These are phyloP conservation scores for Lobosporangium transversale DNA, from an alignment of 192 early-diverging fungal species.

Conservation along the genomic window DNA sequence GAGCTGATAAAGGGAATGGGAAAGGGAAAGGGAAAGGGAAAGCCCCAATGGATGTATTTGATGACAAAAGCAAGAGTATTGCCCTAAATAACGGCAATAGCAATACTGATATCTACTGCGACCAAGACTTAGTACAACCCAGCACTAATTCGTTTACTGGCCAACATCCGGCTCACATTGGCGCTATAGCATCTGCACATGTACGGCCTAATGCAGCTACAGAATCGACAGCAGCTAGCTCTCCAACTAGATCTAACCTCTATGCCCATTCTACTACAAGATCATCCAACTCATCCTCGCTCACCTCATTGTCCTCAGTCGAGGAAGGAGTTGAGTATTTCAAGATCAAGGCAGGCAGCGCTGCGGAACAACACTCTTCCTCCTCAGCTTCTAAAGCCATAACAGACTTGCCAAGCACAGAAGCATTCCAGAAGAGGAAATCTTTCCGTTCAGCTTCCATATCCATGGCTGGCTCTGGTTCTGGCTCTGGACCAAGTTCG, in stretches of 20 bases:
- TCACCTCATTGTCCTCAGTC: slow-evolving; percentile 21
- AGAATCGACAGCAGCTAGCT: slow-evolving; percentile 8
- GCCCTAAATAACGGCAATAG: too few relatives aligned
- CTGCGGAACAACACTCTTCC: too few relatives aligned
- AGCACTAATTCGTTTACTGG: neutral
- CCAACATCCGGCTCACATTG: slow-evolving; percentile 6
- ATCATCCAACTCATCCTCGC: slow-evolving; percentile 29
- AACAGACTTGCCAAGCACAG: neutral
- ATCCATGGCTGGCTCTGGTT: neutral
- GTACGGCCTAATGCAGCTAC: neutral
- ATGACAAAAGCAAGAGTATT: neutral
- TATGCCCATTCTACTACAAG: slow-evolving; percentile 11
- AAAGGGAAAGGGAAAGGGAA: slow-evolving; percentile 25
- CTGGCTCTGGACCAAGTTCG: slow-evolving; percentile 11
- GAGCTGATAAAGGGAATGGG: neutral
- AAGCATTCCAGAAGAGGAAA: too few relatives aligned
- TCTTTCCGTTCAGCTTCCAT: neutral
- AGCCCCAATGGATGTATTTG: neutral
- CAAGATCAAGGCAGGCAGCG: too few relatives aligned
- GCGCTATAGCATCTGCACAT: neutral
- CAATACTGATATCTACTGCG: too few relatives aligned
- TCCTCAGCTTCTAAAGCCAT: neutral
- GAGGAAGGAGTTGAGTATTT: slow-evolving; percentile 28
- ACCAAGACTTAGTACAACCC: neutral
- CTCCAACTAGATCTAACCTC: slow-evolving; percentile 14